These are phyloP conservation scores for Eragrostis curvula DNA, from an alignment of 176 grass and related monocot species.

Conservation along the genomic window DNA sequence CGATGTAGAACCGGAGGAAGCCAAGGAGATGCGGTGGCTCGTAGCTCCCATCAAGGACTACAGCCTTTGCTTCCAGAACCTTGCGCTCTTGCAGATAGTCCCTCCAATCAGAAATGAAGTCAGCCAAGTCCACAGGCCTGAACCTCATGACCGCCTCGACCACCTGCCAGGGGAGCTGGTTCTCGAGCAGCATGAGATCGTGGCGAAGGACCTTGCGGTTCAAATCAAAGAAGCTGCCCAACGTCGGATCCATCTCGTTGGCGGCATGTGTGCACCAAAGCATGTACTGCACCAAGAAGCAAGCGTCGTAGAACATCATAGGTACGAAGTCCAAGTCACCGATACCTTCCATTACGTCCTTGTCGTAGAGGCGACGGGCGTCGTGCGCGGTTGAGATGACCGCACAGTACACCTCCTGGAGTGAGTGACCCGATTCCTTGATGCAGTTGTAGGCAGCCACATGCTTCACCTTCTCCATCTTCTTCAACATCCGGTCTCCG, in stretches of 20 bases:
- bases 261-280: too few species aligned
- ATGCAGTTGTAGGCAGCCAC: conserved; percentile 24
- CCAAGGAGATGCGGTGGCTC: conserved; percentile 9
- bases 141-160: neutral
- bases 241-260: too few species aligned
- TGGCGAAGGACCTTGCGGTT: neutral
- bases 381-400: neutral
- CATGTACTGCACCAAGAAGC: conserved; percentile 38
- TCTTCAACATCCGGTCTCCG: neutral
- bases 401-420: neutral
- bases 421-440: neutral
- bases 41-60: neutral
- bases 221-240: neutral
- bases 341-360: neutral
- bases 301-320: conserved; percentile 19
- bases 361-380: neutral
- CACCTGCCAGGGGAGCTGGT: conserved; percentile 10
- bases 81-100: neutral
- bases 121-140: too few species aligned
- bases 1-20: conserved; percentile 2
- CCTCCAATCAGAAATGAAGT: neutral
- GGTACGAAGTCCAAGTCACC: neutral
- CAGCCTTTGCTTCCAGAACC: neutral
- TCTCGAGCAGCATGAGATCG: neutral
- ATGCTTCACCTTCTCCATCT: conserved; percentile 8